Evolutionary conservation across 2,329 filamentous ascomycete species (phyloP), one percentile per base, ranked within the genome.

Genomic region (Thyridium curvatum): DNA sequence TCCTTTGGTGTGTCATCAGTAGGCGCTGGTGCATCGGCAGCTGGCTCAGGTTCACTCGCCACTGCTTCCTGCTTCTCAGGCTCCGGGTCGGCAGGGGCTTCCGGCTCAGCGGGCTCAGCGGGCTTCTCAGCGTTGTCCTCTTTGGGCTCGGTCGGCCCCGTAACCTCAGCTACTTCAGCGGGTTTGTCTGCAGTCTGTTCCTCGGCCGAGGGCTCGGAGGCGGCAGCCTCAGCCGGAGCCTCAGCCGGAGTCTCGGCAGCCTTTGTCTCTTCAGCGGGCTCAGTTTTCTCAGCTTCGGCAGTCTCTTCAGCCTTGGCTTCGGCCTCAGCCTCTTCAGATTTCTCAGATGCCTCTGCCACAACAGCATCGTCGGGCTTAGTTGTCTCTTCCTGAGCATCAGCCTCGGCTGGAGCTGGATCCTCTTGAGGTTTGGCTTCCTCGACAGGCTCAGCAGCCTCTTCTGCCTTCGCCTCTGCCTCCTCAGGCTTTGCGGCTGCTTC

Each of bases 141-240:
- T 13, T 14, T 18, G 7, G 32, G 51, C 16, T 47, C 52, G 13
- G 53, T 45, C 9, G 48, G 41, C 14, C 44, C 41, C 40, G 60
- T 64, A 13, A 55, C 49, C 37, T 53, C 48, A n/a, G 53, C 50
- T 18, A 53, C 41, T 12, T 33, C 32, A 18, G 32, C 14, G 13
- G 32, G 32, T n/a, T n/a, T n/a, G n/a, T n/a, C n/a, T 32, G 48
- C 52, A 31, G 56, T 53, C 39, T 58, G 58, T 15, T 45, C 42
- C 44, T 56, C 52, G 12, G 14, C 32, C 9, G n/a, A n/a, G n/a
- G n/a, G n/a, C n/a, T n/a, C n/a, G n/a, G 32, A 4, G 13, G 15
- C 14, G 8, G 15, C 32, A 17, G 14, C 6, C 14, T 33, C 15
- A 7, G 14, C 12, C 10, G 31, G 4, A 33, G 15, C 4, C 16